Evolutionary conservation across 2,329 filamentous ascomycete genomes (phyloP), one percentile per base, ranked within the genome.

Genomic region (Colletotrichum australisinense): DNA sequence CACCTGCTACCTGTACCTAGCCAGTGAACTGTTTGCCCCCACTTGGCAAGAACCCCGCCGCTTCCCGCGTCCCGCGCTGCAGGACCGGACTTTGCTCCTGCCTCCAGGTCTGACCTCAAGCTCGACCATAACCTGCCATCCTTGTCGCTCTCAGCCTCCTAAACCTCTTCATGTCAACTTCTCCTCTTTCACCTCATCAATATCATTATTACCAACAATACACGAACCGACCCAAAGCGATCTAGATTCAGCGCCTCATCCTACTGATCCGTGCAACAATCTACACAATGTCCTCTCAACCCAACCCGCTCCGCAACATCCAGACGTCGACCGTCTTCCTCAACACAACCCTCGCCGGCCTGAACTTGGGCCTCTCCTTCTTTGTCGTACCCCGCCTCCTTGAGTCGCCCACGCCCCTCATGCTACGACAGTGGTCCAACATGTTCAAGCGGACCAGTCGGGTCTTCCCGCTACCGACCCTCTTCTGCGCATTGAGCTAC

Each of bases 351-450:
- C 77, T 87, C 3, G 78, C 81, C 8, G 86, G 85, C 63, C 76
- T 79, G 70, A 80, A 78, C 60, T 75, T 84, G 58, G 76, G 80
- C 56, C 72, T 86, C 66, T 89, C 87, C 6, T 76, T 83, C 77
- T 81, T 84, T 70, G 74, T 83, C n/a, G 77, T 89, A 2, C 90
- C 90, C 1, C 84, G 87, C 53, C 80, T 91, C 9, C 85, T 92
- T 71, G 83, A 88, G 72, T 86, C 88, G 0, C 90, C 90, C 1
- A 85, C 87, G 1, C 86, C 86, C 1, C 80, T 91, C 12, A 86
- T 91, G 73, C 86, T 88, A 38, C 83, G 83, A 52, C 90, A 92
- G 80, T 92, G 89, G 89, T 76, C 79, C 71, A 82, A 78, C 53
- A 79, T 85, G 71, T 87, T 82, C 79, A 77, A 79, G 22, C 75